These are phyloP conservation scores for Atractiella rhizophila DNA, from an alignment of 768 basidiomycete species.

Conservation along the genomic window DNA sequence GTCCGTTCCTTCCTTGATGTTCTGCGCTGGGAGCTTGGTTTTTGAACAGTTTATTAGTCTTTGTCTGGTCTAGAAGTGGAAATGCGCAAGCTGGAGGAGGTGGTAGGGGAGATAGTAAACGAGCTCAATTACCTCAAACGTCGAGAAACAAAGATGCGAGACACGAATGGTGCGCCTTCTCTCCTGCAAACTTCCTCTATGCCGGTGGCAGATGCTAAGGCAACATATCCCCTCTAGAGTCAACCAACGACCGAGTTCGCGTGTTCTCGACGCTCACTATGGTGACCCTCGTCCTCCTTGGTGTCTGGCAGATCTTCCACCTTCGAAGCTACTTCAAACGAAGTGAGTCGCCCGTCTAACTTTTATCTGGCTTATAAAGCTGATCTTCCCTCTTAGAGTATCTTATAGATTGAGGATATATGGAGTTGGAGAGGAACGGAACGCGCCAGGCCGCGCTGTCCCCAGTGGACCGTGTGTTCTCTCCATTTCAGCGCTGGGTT, in stretches of 20 bases:
- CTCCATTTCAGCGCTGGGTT: too few species aligned
- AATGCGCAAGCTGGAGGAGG: conserved; percentile 87
- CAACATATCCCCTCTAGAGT: conserved; percentile 30
- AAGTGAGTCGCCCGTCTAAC: too few species aligned
- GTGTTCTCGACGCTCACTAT: conserved; percentile 80
- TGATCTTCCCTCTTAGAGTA: too few species aligned
- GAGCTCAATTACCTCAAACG: conserved; percentile 74
- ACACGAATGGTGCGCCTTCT: conserved; percentile 44
- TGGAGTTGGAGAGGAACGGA: too few species aligned
- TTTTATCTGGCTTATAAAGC: too few species aligned
- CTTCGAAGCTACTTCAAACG: conserved; percentile 88
- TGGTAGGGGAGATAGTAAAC: conserved; percentile 81
- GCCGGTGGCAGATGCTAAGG: background rate
- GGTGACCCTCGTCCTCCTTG: conserved; percentile 46
- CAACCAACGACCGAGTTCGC: conserved; percentile 72
- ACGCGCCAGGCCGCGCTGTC: too few species aligned
- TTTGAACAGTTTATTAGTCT: conserved; percentile 31
- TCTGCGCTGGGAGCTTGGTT: background rate
- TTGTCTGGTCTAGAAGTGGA: conserved; percentile 86
- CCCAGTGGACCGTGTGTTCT: too few species aligned
- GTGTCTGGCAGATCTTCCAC: conserved; percentile 86
- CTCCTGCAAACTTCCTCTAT: background rate
- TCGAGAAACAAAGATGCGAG: conserved; percentile 65
- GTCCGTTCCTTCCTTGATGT: background rate
- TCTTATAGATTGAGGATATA: too few species aligned